phyloP scores from a whole-genome alignment of 768 basidiomycete genomes.

The Xerocomellus amylosporus region DNA sequence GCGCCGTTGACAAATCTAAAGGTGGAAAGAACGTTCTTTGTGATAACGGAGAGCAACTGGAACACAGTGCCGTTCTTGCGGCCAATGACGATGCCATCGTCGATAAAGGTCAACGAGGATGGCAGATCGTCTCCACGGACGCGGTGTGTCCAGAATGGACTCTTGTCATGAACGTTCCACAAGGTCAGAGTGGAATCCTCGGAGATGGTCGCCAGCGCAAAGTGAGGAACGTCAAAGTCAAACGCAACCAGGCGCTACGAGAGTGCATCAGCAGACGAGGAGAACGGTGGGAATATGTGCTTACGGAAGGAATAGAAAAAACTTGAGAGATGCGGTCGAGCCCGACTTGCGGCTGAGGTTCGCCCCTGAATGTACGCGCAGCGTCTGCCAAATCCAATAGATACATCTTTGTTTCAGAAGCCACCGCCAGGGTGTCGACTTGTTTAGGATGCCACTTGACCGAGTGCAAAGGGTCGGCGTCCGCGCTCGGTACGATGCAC shows the following conservation, averaged over 20 bases:
- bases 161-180: constrained; percentile 78
- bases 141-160: constrained; percentile 72
- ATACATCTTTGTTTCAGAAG: constrained; percentile 72
- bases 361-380: constrained; percentile 56
- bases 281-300: constrained; percentile 18
- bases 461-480: constrained; percentile 63
- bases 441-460: constrained; percentile 91
- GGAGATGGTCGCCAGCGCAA: constrained; percentile 77
- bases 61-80: constrained; percentile 82
- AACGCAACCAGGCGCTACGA: constrained; percentile 76
- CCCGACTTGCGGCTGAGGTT: constrained; percentile 66
- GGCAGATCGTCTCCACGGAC: constrained; percentile 78
- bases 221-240: constrained; percentile 77
- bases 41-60: constrained; percentile 76
- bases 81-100: constrained; percentile 81
- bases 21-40: constrained; percentile 70
- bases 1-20: constrained; percentile 70
- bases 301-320: constrained; percentile 68
- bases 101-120: constrained; percentile 81
- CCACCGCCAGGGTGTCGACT: constrained; percentile 76
- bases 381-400: constrained; percentile 69
- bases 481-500: constrained; percentile 61
- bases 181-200: constrained; percentile 78
- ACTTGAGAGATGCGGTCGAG: constrained; percentile 66
- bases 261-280: neutral